phyloP scores from a whole-genome alignment of 2,329 filamentous ascomycete genomes.

The Aspergillus pseudoviridinutans region DNA sequence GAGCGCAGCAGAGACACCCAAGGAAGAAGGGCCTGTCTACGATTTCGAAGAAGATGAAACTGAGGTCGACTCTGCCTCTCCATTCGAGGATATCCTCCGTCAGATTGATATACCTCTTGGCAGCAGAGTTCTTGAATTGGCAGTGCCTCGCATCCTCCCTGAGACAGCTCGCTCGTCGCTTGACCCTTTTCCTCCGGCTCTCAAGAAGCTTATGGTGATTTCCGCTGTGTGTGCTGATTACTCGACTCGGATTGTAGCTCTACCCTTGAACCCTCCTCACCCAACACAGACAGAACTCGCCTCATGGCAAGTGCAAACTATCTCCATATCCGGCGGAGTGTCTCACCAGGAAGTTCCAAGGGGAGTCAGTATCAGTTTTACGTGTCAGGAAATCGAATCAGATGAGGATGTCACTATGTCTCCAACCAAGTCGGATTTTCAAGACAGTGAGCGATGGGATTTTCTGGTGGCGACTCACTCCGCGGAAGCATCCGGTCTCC shows the following conservation, averaged over 20 bases:
- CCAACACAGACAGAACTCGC: slow-evolving; percentile 33
- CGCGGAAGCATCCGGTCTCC: slow-evolving; percentile 40
- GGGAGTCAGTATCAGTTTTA: slow-evolving; percentile 53
- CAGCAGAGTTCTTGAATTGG: slow-evolving; percentile 51
- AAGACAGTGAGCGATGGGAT: slow-evolving; percentile 33
- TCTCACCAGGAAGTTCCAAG: slow-evolving; percentile 50
- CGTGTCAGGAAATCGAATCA: slow-evolving; percentile 34
- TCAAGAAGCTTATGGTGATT: slow-evolving; percentile 51
- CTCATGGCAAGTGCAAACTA: slow-evolving; percentile 43
- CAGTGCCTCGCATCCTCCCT: slow-evolving; percentile 45
- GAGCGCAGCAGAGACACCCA: slow-evolving; percentile 33
- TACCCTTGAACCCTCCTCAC: slow-evolving; percentile 53
- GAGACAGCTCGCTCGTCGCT: slow-evolving; percentile 35
- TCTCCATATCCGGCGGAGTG: slow-evolving; percentile 44
- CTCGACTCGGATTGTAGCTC: slow-evolving; percentile 51
- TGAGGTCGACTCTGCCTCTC: slow-evolving; percentile 54
- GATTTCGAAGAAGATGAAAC: slow-evolving; percentile 52
- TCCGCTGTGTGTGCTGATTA: slow-evolving; percentile 55
- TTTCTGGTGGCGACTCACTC: slow-evolving; percentile 46
- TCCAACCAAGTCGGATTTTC: slow-evolving; percentile 18
- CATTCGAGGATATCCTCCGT: slow-evolving; percentile 52
- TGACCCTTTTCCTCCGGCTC: slow-evolving; percentile 45
- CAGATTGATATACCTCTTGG: slow-evolving; percentile 54
- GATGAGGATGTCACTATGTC: slow-evolving; percentile 27
- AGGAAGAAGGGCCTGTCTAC: slow-evolving; percentile 20